These are phyloP conservation scores for Lasiosphaeria ovina DNA, from an alignment of 495 filamentous ascomycete species.

Conservation along the genomic window DNA sequence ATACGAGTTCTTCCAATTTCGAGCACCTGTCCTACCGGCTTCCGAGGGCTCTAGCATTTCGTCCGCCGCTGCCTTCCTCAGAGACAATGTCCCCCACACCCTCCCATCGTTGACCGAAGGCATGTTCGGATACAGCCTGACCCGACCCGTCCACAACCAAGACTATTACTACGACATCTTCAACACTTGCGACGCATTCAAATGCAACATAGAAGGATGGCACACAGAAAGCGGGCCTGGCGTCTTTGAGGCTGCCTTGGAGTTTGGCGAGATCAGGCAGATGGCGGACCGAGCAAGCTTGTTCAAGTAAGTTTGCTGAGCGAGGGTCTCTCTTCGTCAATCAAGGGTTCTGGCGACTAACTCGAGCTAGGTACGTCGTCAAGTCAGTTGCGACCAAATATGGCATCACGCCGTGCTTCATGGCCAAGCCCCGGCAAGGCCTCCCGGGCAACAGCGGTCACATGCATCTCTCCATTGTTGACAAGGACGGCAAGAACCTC, in stretches of 20 bases:
- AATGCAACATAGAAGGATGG: constrained; percentile 89
- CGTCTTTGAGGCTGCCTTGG: constrained; percentile 91
- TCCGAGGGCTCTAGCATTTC: constrained; percentile 52
- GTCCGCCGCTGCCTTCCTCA: constrained; percentile 71
- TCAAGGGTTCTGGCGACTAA: no score
- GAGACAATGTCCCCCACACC: constrained; percentile 65
- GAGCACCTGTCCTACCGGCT: constrained; percentile 55
- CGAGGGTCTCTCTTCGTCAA: no score
- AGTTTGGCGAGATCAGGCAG: constrained; percentile 75
- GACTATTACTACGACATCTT: constrained; percentile 93
- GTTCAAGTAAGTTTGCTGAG: constrained; percentile 67
- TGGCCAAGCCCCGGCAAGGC: constrained; percentile 94
- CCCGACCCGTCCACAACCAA: constrained; percentile 87
- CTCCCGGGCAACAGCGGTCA: constrained; percentile 92
- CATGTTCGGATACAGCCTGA: constrained; percentile 97
- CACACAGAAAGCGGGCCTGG: constrained; percentile 96
- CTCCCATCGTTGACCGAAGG: constrained; percentile 85
- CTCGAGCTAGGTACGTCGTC: constrained; percentile 57
- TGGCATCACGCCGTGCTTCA: constrained; percentile 94
- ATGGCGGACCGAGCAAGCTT: constrained; percentile 91
- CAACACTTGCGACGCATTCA: constrained; percentile 76
- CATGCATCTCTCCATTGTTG: constrained; percentile 85
- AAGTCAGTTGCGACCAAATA: constrained; percentile 81
- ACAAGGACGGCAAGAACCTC: constrained; percentile 70
- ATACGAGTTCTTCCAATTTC: constrained; percentile 97